Conservation (phyloP, 208 protist species). For the Herpetomonas muscarum region DNA sequence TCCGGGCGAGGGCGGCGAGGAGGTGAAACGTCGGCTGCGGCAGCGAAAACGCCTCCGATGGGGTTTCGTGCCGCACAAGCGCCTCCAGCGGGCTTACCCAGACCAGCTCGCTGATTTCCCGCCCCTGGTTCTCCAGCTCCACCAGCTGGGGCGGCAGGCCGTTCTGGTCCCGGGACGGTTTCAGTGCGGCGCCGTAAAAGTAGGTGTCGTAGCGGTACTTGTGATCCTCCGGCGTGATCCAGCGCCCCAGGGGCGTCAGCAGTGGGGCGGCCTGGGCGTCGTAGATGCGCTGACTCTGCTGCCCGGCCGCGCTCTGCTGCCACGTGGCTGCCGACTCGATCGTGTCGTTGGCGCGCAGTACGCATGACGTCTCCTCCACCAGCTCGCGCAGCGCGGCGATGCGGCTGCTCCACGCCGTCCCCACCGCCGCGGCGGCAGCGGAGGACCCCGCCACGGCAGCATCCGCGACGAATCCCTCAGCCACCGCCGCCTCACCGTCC, state of each 20-base stretch:
- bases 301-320: neutral
- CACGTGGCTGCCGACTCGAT: conserved; percentile 10
- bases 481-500: conserved; percentile 14
- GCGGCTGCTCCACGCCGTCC: conserved; percentile 18
- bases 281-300: neutral
- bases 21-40: conserved; percentile 46
- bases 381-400: conserved; percentile 48
- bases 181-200: conserved; percentile 35
- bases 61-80: conserved; percentile 34
- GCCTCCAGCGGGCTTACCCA: conserved; percentile 48
- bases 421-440: conserved; percentile 5
- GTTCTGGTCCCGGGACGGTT: neutral
- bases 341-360: conserved; percentile 21
- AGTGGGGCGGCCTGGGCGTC: conserved; percentile 12
- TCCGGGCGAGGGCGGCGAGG: conserved; percentile 27
- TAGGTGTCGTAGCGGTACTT: conserved; percentile 55
- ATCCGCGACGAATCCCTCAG: conserved; percentile 6
- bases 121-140: conserved; percentile 19
- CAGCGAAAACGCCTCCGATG: conserved; percentile 26
- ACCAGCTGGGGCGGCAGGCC: conserved; percentile 26
- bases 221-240: conserved; percentile 41
- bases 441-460: neutral
- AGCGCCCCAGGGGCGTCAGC: conserved; percentile 34
- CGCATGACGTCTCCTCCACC: conserved; percentile 37
- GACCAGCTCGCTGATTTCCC: conserved; percentile 37